Base-by-base conservation (phyloP, 805 yeast genomes). In the Wickerhamomyces ciferrii region DNA sequence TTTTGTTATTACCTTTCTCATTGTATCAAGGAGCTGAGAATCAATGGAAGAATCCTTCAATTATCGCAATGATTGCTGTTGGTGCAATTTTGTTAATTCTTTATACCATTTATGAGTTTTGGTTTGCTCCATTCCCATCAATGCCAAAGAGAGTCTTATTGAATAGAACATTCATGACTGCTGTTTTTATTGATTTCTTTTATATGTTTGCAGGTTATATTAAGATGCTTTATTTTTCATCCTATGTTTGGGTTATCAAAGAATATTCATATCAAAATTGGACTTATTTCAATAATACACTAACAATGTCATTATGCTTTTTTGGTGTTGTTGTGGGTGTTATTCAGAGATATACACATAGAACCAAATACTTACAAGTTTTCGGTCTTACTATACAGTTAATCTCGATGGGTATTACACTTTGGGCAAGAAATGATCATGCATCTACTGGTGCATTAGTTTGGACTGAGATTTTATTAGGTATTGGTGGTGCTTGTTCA, bases 61-160 rank as follows among this genome's bases (percentile, higher is more conserved):
- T 73, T 56, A 72, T 73, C 48, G 76, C 70, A 24, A 69, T 72
- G 76, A 52, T 70, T 23, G 62, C 68, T 39, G 61, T 69, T 50
- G 76, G 77, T 48, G 63, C 66, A 37, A 48, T 63, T 3, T 46
- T 71, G 8, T 54, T 72, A 46, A 60, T 69, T 21, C 48, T 50
- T 8, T 71, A 65, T 47, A 58, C 57, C 8, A 37, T 68, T 24
- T 70, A 66, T 56, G 76, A 72, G 54, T 54, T 56, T 43, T 62
- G 44, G 44, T 54, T 58, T 32, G 66, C 71, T 19, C 67, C 70
- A 37, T 62, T 54, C 52, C 71, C 75, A 20, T 55, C 62, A 27
- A 59, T 67, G 55, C 73, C 75, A 19, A 63, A 53, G 47, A 55
- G 72, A 44, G 62, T 65, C 21, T 49, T 68, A 39, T 27, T 59